Conservation (phyloP, 345 rosid genomes). For the Theobroma cacao region DNA sequence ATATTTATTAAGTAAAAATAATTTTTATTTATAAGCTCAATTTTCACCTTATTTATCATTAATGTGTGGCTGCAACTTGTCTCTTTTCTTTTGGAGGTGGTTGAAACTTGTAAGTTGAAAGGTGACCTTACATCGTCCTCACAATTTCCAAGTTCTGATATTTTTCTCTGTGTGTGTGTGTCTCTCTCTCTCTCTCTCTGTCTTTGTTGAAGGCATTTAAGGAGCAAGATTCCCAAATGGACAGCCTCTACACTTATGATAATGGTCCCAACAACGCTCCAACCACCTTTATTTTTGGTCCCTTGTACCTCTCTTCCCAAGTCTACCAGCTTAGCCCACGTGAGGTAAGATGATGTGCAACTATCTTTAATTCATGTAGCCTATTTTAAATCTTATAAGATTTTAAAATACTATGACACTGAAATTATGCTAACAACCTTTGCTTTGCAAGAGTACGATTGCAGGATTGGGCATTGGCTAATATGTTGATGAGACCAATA, state of each 20-base stretch:
- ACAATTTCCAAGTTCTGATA: not conserved
- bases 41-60: no score
- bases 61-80: no score
- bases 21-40: no score
- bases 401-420: no score
- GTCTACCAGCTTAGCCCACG: constrained; percentile 53
- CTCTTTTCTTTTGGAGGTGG: no score
- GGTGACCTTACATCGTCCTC: no score
- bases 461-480: constrained; percentile 55
- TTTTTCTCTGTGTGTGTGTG: no score
- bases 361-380: not conserved
- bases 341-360: constrained; percentile 33
- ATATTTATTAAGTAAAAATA: no score
- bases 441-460: not conserved
- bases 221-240: constrained; percentile 30
- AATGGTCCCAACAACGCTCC: constrained; percentile 44
- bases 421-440: not conserved
- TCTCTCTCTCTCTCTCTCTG: no score
- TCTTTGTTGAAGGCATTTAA: constrained; percentile 23
- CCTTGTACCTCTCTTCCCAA: constrained; percentile 21
- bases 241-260: constrained; percentile 34
- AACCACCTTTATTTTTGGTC: constrained; percentile 42
- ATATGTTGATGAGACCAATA: constrained; percentile 36
- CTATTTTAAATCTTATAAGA: no score
- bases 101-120: no score